Evolutionary conservation across 768 basidiomycete species (phyloP), one percentile per base, ranked within the genome.

Genomic region (Hydnum rufescens): DNA sequence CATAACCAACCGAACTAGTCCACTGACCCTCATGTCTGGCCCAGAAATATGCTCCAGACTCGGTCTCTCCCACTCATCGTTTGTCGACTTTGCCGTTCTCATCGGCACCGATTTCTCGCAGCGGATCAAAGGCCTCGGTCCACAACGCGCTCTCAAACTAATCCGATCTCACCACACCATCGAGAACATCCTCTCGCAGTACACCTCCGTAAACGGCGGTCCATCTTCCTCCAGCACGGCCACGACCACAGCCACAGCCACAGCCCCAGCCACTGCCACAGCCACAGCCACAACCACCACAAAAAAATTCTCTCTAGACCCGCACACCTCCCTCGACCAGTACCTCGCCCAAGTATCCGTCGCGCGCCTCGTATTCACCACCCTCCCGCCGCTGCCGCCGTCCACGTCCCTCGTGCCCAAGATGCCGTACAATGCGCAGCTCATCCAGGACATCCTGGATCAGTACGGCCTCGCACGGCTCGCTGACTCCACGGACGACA

Each of bases 21-120:
- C 86, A 4, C 70, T 95, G 3, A 63, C 74, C 32, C 55, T 79
- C 49, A 70, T 90, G 48, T 75, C 73, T 16, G 85, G 83, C 3
- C 57, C 71, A 1, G 71, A 78, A 2, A 68, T 89, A 19, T 81
- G 79, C 5, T 55, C 64, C 0, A 67, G 66, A 4, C 73, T 88
- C 32, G 61, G 68, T 6, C 74, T 95, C 26, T 66, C 73, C 57
- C 71, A 70, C 4, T 60, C 68, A 0, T 62, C 74, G 49, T 90
- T 74, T 64, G 63, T 93, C 58, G 90, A 95, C 65, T 89, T 93
- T 64, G 78, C 77, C 0, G 74, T 93, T 49, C 71, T 95, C 4
- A 72, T 90, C 5, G 90, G 90, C 6, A 93, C 89, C 2, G 90
- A 95, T 64, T 92, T 93, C 59, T 80, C 85, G 0, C 76, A 80